Conservation (phyloP, 140 eudicot species). For the Erigeron philadelphicus region DNA sequence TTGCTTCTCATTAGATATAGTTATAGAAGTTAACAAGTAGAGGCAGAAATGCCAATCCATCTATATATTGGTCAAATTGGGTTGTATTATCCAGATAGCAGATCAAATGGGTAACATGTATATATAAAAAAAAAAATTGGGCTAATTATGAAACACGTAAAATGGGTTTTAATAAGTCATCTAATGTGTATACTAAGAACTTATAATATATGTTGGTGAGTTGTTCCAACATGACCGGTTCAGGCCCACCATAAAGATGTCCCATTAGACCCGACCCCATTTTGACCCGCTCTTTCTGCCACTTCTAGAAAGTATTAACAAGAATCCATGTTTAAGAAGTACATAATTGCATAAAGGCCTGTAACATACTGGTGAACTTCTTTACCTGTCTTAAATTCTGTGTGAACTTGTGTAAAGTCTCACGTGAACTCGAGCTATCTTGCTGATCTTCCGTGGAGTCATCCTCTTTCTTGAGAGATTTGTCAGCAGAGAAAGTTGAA, state of each 20-base stretch:
- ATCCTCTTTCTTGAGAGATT: slow-evolving; percentile 62
- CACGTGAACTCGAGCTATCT: slow-evolving; percentile 84
- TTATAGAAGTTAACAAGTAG: slow-evolving; percentile 1
- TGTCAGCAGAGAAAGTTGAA: slow-evolving; percentile 55
- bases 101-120: background rate
- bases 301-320: background rate
- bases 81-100: background rate
- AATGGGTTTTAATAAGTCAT: background rate
- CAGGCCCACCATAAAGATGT: background rate
- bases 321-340: slow-evolving; percentile 11
- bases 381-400: slow-evolving; percentile 73
- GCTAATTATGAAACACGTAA: background rate
- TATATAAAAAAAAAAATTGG: background rate
- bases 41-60: slow-evolving; percentile 1
- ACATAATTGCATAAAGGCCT: slow-evolving; percentile 17
- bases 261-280: background rate
- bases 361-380: slow-evolving; percentile 14
- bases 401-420: slow-evolving; percentile 51
- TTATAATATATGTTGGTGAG: background rate
- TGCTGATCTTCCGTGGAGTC: slow-evolving; percentile 54
- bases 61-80: background rate
- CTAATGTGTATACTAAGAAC: background rate
- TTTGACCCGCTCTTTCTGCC: slow-evolving; percentile 2
- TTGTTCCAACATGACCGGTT: background rate
- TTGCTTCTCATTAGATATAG: slow-evolving; percentile 17